Base-by-base conservation (phyloP, 1,284 basidiomycete species). In the Agaricales sp. region DNA sequence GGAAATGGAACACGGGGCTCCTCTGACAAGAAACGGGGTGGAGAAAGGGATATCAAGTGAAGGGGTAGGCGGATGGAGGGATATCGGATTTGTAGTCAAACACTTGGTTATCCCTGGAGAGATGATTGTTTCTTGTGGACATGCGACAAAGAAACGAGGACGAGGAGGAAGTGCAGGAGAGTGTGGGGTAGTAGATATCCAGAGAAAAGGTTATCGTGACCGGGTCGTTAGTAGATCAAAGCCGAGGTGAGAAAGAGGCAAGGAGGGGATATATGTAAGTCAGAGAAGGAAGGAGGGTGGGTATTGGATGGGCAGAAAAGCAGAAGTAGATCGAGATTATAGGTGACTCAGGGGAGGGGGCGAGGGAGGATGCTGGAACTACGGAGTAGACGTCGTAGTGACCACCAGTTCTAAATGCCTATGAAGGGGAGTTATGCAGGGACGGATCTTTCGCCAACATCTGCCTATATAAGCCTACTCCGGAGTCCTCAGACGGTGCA, bases 401-500 rank as follows among this genome's bases (percentile, higher is more conserved):
- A n/a, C n/a, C n/a, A n/a, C n/a, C n/a, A n/a, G n/a, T n/a, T n/a
- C n/a, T n/a, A n/a, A n/a, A n/a, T n/a, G n/a, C n/a, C n/a, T n/a
- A n/a, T n/a, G n/a, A n/a, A n/a, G n/a, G n/a, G 57, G 65, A 52
- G 63, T 62, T 66, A 58, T 71, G 74, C 62, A 87, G 67, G 52
- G 79, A 77, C 43, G 80, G 81, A 60, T 87, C 81, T 56, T 85
- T 77, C 43, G 77, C 78, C 58, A 88, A 71, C 61, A 88, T 77
- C 64, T 86, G 82, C 52, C 83, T 79, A 67, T 88, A 87, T 59
- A 89, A 63, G 53, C 82, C 85, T 56, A 89, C 83, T 55, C 83
- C 84, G 49, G 87, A 89, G 62, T 89, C 86, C 61, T 89, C 86
- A 37, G 83, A 87, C n/a, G 81, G 84, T 25, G 82, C 82, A 51